Percentiles rank a stretch among this genome's conserved stretches.
Conservation (phyloP, 2,329 filamentous ascomycete species). For the Epichloe uncinata region DNA sequence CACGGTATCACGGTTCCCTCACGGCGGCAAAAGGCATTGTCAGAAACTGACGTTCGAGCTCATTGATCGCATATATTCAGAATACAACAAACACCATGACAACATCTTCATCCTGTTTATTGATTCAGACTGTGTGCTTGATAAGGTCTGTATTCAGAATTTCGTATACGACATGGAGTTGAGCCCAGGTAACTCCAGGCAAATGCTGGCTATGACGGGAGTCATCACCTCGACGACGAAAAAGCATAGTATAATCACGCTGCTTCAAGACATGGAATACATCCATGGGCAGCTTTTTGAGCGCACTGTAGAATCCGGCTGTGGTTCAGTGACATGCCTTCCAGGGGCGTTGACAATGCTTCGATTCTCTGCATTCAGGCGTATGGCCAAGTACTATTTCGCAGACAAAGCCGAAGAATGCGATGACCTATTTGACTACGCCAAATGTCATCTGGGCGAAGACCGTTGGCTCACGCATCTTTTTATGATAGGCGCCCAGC, state of each 20-base stretch:
- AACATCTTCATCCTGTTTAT: conserved; percentile 94
- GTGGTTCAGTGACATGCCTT: conserved; percentile 86
- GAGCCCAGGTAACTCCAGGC: conserved; percentile 78
- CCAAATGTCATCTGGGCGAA: conserved; percentile 88
- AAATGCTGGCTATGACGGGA: conserved; percentile 96
- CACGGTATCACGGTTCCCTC: conserved; percentile 82
- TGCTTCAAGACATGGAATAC: conserved; percentile 97
- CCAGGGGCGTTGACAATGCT: conserved; percentile 92
- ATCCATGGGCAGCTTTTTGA: conserved; percentile 95
- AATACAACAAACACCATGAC: conserved; percentile 78
- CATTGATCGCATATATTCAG: conserved; percentile 81
- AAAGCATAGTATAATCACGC: conserved; percentile 76
- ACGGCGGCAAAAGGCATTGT: conserved; percentile 87
- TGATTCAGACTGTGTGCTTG: conserved; percentile 91
- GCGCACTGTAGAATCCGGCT: conserved; percentile 86
- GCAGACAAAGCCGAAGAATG: conserved; percentile 93
- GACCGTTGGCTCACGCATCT: conserved; percentile 95
- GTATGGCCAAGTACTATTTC: conserved; percentile 98
- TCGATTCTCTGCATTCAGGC: conserved; percentile 87
- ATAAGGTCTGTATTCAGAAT: conserved; percentile 84
- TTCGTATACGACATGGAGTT: conserved; percentile 99
- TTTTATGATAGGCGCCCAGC: conserved; percentile 94
- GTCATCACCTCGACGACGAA: conserved; percentile 91
- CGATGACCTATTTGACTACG: conserved; percentile 91
- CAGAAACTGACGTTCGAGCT: conserved; percentile 89